These are phyloP conservation scores for Tilletia walkeri DNA, from an alignment of 1,284 basidiomycete genomes.

Conservation along the genomic window DNA sequence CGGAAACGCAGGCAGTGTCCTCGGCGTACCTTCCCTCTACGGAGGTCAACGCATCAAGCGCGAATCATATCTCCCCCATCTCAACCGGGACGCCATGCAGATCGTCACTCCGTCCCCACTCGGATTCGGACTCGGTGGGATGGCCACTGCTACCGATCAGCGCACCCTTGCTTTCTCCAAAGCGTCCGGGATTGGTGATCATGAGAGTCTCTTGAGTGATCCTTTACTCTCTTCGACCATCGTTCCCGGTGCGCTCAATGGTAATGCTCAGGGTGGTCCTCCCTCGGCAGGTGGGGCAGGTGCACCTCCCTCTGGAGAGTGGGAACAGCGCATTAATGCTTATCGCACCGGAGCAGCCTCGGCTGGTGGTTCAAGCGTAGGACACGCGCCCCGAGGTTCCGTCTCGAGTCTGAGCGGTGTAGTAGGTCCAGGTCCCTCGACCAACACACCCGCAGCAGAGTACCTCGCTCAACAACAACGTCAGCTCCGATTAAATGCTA, in stretches of 20 bases:
- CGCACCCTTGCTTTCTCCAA: conserved; percentile 42
- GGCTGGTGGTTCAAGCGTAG: background rate
- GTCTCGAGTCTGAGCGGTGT: background rate
- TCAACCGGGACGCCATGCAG: conserved; percentile 44
- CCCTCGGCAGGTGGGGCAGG: background rate
- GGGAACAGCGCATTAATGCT: conserved; percentile 6
- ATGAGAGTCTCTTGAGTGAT: background rate
- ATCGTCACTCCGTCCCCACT: conserved; percentile 47
- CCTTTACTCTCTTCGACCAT: conserved; percentile 1
- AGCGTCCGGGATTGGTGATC: conserved; percentile 34
- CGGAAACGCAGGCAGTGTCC: background rate
- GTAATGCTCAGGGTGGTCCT: background rate
- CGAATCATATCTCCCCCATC: conserved; percentile 45
- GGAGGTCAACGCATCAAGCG: conserved; percentile 23
- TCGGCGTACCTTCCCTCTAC: conserved; percentile 5
- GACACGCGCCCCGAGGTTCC: background rate
- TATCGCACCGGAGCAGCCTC: background rate
- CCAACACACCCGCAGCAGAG: conserved; percentile 1
- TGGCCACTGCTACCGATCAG: conserved; percentile 44
- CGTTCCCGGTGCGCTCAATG: background rate
- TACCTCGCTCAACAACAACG: conserved; percentile 5
- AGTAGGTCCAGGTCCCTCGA: background rate
- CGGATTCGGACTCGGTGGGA: conserved; percentile 37
- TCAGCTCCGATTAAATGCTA: background rate
- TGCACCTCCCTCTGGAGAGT: background rate